Evolutionary conservation across 2,329 filamentous ascomycete genomes (phyloP).

Genomic region (Claviceps sp.): DNA sequence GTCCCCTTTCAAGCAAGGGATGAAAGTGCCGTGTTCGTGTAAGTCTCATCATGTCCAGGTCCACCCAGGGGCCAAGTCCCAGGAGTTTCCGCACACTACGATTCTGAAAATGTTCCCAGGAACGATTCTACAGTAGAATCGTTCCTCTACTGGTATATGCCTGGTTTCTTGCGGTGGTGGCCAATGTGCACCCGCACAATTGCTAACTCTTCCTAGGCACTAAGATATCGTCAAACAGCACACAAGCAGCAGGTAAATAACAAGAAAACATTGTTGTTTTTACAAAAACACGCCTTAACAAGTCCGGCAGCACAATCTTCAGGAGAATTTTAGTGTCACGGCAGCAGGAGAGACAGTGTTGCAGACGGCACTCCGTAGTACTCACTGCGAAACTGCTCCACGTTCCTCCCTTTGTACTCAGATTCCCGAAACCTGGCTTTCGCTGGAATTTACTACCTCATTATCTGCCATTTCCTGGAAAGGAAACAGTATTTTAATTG

Average conservation of each 20-base stretch:
- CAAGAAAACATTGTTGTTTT: neutral
- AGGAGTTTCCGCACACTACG: neutral
- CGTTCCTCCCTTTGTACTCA: conserved; percentile 10
- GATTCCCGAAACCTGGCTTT: conserved; percentile 9
- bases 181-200: conserved; percentile 5
- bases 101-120: neutral
- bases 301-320: neutral
- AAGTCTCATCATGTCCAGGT: neutral
- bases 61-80: neutral
- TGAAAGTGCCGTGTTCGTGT: neutral
- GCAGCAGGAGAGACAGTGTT: conserved; percentile 3
- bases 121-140: neutral
- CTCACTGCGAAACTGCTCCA: conserved; percentile 4
- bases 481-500: conserved; percentile 10
- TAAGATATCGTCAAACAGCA: neutral
- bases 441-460: conserved; percentile 8
- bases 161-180: neutral
- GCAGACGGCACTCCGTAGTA: conserved; percentile 10
- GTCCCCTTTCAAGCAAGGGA: neutral
- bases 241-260: neutral
- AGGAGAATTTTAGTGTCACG: neutral
- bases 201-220: conserved; percentile 7
- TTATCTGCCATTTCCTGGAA: conserved; percentile 9
- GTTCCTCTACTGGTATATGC: neutral
- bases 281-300: neutral